These are phyloP conservation scores for Umbilicus rupestris DNA, from an alignment of 164 flowering plant genomes.

Conservation along the genomic window DNA sequence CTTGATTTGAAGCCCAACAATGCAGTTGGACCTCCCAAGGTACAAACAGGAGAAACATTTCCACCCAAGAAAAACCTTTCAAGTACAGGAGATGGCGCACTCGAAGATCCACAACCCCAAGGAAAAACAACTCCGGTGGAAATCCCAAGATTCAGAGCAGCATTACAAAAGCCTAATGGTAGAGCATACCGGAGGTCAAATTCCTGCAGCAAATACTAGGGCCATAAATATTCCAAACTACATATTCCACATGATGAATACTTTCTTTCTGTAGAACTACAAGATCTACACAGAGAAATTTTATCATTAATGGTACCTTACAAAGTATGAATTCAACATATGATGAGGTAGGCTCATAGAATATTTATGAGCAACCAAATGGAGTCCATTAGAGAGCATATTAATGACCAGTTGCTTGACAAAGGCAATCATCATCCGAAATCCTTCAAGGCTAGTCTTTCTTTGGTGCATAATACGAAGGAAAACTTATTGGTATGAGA, in stretches of 20 bases:
- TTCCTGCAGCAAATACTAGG: slow-evolving; percentile 43
- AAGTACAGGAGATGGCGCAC: slow-evolving; percentile 45
- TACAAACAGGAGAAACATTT: slow-evolving; percentile 70
- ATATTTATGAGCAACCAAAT: not conserved
- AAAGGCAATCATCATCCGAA: not conserved
- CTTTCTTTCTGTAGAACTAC: not conserved
- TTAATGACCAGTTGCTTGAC: not conserved
- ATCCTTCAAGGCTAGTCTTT: not conserved
- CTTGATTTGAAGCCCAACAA: slow-evolving; percentile 70
- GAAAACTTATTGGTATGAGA: no score
- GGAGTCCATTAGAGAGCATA: not conserved
- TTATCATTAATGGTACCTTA: not conserved
- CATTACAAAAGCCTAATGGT: slow-evolving; percentile 62
- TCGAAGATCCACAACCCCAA: slow-evolving; percentile 67
- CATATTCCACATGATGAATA: not conserved
- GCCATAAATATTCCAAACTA: slow-evolving; percentile 7
- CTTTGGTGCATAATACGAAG: not conserved
- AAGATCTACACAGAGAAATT: not conserved
- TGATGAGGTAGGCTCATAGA: not conserved
- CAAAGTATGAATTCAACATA: not conserved
- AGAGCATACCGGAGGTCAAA: slow-evolving; percentile 79
- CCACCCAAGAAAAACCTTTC: slow-evolving; percentile 91
- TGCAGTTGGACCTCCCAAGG: slow-evolving; percentile 64
- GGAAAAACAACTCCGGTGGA: slow-evolving; percentile 71
- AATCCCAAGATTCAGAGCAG: slow-evolving; percentile 80